phyloP scores from a whole-genome alignment of 1,139 yeast species.

The Nematodospora anomalae region DNA sequence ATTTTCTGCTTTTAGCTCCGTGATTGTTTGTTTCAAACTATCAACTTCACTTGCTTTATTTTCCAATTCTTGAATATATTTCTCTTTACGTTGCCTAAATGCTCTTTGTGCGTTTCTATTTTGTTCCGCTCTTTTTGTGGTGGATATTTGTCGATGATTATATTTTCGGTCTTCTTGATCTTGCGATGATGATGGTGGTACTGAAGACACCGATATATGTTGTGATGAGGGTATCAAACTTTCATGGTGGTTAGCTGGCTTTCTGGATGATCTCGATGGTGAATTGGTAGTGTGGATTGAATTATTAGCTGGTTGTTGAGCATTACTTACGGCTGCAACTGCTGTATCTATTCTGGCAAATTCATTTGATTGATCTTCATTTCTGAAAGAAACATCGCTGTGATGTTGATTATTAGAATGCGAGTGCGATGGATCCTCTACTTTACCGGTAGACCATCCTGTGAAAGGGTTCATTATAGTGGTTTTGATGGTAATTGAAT shows the following conservation, averaged over 20 bases:
- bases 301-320: not conserved
- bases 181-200: conserved; percentile 1
- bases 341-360: conserved; percentile 7
- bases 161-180: conserved; percentile 8
- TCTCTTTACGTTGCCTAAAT: conserved; percentile 77
- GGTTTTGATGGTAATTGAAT: not conserved
- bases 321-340: conserved; percentile 7
- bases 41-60: conserved; percentile 62
- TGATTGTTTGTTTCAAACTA: conserved; percentile 59
- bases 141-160: conserved; percentile 45
- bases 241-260: conserved; percentile 28
- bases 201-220: too few relatives aligned
- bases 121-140: conserved; percentile 83
- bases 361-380: conserved; percentile 2
- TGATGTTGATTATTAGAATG: conserved; percentile 3
- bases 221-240: conserved; percentile 1
- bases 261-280: conserved; percentile 19
- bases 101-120: conserved; percentile 89
- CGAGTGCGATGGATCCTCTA: not conserved
- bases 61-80: conserved; percentile 76
- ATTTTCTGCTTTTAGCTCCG: conserved; percentile 66
- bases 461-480: conserved; percentile 7
- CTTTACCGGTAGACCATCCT: conserved; percentile 7
- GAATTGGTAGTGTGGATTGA: not conserved
- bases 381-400: not conserved